Evolutionary conservation across 768 basidiomycete genomes (phyloP).

Genomic region (Strobilomyces dryophilus): DNA sequence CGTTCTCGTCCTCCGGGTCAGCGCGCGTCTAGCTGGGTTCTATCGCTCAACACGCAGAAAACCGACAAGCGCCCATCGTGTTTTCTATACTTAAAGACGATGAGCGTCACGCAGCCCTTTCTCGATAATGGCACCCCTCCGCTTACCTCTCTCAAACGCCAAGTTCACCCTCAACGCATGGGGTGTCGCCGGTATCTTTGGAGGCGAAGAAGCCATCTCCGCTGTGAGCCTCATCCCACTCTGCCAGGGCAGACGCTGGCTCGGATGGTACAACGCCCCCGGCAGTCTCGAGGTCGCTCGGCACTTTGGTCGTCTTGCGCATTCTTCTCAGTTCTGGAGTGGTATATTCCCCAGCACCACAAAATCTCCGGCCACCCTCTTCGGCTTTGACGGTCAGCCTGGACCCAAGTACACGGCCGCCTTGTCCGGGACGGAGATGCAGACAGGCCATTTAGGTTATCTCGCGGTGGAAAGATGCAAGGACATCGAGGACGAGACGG

Average conservation of each 20-base stretch:
- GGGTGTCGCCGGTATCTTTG: slow-evolving; percentile 34
- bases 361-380: slow-evolving; percentile 18
- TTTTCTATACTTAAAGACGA: not conserved
- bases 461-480: slow-evolving; percentile 20
- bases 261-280: slow-evolving; percentile 35
- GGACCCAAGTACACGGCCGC: slow-evolving; percentile 27
- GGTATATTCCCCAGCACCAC: slow-evolving; percentile 22
- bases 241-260: slow-evolving; percentile 25
- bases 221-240: slow-evolving; percentile 29
- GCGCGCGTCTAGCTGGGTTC: not conserved
- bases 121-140: slow-evolving; percentile 12
- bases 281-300: slow-evolving; percentile 30
- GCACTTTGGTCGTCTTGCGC: slow-evolving; percentile 26
- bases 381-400: slow-evolving; percentile 22
- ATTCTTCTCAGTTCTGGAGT: slow-evolving; percentile 20
- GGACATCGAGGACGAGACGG: not conserved
- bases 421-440: slow-evolving; percentile 25
- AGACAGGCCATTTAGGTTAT: slow-evolving; percentile 29
- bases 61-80: not conserved
- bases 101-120: not conserved
- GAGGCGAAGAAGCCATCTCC: slow-evolving; percentile 31
- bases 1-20: too few relatives aligned
- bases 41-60: too few relatives aligned
- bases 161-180: slow-evolving; percentile 24
- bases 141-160: slow-evolving; percentile 1